phyloP scores from a whole-genome alignment of 2,329 filamentous ascomycete genomes.

The Blumeria graminis region DNA sequence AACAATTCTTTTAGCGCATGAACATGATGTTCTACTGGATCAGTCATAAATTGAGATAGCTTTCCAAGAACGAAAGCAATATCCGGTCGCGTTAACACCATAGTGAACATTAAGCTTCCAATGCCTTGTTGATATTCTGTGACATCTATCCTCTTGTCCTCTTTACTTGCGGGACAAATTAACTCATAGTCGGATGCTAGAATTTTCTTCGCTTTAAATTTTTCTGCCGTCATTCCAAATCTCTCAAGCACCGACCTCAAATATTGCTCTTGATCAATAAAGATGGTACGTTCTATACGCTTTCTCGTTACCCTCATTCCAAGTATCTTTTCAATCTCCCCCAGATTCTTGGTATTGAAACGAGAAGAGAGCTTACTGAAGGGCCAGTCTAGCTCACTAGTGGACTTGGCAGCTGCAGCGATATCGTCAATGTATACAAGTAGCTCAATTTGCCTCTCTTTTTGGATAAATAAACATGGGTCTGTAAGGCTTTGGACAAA shows the following conservation, averaged over 20 bases:
- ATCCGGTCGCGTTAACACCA: no score
- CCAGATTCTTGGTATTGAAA: slow-evolving; percentile 1
- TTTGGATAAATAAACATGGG: no score
- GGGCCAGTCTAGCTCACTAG: neutral
- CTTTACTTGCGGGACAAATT: neutral
- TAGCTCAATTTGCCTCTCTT: no score
- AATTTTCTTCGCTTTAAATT: neutral
- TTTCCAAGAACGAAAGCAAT: no score
- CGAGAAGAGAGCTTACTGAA: neutral
- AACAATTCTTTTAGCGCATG: no score
- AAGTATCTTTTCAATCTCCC: neutral
- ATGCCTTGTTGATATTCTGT: no score
- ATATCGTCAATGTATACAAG: neutral
- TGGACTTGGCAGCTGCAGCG: neutral
- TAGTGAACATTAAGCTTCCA: no score
- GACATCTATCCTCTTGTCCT: no score
- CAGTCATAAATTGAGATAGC: no score
- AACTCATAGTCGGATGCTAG: neutral
- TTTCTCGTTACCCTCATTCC: neutral
- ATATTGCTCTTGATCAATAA: neutral
- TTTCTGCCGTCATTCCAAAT: neutral
- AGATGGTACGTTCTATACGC: neutral
- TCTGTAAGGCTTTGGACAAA: no score
- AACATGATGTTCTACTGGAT: no score
- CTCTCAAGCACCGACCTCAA: neutral